Conservation (phyloP, 177 flowering plant species). For the Vitis hybrid region DNA sequence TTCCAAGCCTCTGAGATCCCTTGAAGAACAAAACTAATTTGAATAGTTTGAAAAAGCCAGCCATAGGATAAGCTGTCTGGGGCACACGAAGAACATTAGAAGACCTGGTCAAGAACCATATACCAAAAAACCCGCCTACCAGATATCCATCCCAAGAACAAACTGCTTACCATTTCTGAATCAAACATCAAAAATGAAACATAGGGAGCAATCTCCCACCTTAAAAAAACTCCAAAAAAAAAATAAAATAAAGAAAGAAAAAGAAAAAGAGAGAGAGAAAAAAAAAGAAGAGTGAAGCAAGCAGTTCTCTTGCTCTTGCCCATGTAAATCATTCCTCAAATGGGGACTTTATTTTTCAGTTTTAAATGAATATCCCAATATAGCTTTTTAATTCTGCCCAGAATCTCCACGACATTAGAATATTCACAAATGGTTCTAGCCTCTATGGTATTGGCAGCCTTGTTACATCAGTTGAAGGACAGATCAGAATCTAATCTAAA, state of each 20-base stretch:
- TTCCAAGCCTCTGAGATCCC: too few relatives aligned
- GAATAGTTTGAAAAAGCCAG: too few relatives aligned
- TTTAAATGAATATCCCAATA: constrained; percentile 12
- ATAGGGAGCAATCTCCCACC: too few relatives aligned
- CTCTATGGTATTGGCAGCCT: constrained; percentile 11
- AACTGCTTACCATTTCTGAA: background rate
- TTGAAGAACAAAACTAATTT: too few relatives aligned
- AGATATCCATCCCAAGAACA: background rate
- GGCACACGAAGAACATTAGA: background rate
- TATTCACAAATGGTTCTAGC: constrained; percentile 15
- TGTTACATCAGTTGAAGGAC: constrained; percentile 10
- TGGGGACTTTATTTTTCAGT: constrained; percentile 10
- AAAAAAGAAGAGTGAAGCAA: too few relatives aligned
- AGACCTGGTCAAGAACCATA: background rate
- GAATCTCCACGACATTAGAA: constrained; percentile 10
- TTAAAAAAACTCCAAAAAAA: too few relatives aligned
- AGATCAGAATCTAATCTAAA: constrained; percentile 7
- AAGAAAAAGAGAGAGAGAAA: too few relatives aligned
- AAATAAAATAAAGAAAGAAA: too few relatives aligned
- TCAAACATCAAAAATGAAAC: background rate
- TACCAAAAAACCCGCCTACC: background rate
- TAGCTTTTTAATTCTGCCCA: constrained; percentile 4
- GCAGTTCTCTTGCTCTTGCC: background rate
- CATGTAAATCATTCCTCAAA: constrained; percentile 2
- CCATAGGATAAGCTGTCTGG: too few relatives aligned